Evolutionary conservation across 139 green algal genomes (phyloP), one percentile per base, ranked within the genome.

Genomic region (Ettlia oleoabundans): DNA sequence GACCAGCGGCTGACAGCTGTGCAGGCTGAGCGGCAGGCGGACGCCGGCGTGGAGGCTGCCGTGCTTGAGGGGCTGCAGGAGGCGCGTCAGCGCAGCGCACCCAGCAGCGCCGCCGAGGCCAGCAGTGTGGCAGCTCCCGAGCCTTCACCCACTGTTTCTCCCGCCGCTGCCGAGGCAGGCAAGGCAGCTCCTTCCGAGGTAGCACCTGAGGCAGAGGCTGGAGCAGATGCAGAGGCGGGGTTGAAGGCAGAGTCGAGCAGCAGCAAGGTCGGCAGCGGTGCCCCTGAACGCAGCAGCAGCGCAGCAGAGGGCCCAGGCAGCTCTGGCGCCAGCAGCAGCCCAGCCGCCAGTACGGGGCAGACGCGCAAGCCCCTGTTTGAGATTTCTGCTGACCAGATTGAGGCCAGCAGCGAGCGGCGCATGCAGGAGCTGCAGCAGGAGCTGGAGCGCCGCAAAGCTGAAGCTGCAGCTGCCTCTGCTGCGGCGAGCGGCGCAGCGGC

Each of bases 321-420:
- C n/a, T n/a, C n/a, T n/a, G n/a, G n/a, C n/a, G n/a, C n/a, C n/a
- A n/a, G n/a, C n/a, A n/a, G n/a, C n/a, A 4, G 37, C 8, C 15
- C 69, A 9, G 69, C 41, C 1, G 71, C 26, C 18, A 30, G 21
- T 19, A 32, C 15, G 9, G 32, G 19, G 40, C 58, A 71, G 40
- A 28, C 19, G n/a, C 76, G 76, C n/a, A 82, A 82, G 73, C 82
- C 76, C 30, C 41, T 84, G 65, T 87, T 84, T 87, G 83, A 83
- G 53, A 87, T 87, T 8, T 58, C 43, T 18, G 66, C 58, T 7
- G 76, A 84, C 35, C 69, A 87, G 42, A 84, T 87, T 58, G 66
- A 84, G 41, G 64, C 58, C 53, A 83, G 82, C 64, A 63, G n/a
- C 37, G 24, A 77, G 43, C 26, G 63, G 37, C 75, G 58, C 4